Conservation (phyloP, 176 grass and related monocot genomes). For the Lolium multiflorum region DNA sequence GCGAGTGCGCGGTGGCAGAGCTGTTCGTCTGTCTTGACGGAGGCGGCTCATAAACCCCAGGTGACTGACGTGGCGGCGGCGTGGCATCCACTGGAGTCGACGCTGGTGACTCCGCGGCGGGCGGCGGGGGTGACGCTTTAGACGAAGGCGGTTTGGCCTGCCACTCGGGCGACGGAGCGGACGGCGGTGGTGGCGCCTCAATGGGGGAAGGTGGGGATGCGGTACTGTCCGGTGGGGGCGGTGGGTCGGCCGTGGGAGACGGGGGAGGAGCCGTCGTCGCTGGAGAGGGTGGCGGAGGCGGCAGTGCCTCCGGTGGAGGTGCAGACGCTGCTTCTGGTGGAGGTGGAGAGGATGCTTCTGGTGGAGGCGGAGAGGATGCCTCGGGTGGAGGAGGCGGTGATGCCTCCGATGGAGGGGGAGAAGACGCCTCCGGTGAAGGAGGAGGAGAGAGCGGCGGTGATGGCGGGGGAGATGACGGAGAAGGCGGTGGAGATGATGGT, state of each 20-base stretch:
- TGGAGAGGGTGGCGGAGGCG: conserved; percentile 31
- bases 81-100: background rate
- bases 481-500: conserved; percentile 6
- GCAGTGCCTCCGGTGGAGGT: conserved; percentile 33
- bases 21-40: conserved; percentile 8
- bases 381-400: conserved; percentile 35
- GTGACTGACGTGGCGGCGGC: background rate
- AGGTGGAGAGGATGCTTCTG: background rate
- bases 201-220: conserved; percentile 12
- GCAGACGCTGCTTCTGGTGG: conserved; percentile 10
- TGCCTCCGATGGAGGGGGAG: background rate
- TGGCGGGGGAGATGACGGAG: background rate
- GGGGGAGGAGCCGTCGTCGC: conserved; percentile 33
- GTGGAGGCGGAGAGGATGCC: conserved; percentile 14
- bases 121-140: background rate
- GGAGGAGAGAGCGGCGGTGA: background rate
- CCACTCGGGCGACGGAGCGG: background rate
- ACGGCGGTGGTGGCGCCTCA: background rate
- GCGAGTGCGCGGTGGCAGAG: background rate
- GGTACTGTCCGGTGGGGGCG: conserved; percentile 43
- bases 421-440: conserved; percentile 13
- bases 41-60: conserved; percentile 18
- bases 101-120: background rate
- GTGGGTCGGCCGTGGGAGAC: conserved; percentile 1
- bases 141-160: conserved; percentile 28